Base-by-base conservation (phyloP, 768 basidiomycete species). In the Mycena floridula region DNA sequence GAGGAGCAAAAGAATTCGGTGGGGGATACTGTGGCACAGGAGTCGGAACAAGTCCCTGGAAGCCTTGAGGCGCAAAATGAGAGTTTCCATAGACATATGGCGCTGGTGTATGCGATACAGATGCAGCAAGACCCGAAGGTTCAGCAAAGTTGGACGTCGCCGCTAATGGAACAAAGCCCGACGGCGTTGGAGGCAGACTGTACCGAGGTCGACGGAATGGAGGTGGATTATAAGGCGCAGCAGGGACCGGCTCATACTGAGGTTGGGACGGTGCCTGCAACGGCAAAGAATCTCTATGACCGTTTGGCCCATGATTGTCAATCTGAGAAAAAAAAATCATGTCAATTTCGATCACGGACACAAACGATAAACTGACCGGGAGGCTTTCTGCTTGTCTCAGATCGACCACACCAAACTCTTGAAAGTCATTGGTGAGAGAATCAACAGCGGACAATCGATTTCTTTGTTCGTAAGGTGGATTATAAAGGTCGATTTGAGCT, bases 401-500 rank as follows among this genome's bases (percentile, higher is more conserved):
- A 48, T 70, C 69, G 40, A 70, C 67, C 16, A 89, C 57, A 7
- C 74, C 73, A 48, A 91, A 68, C 51, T 86, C 84, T 13, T 74
- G 73, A 48, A 89, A 82, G 40, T 84, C 81, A 46, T 73, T 75
- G 18, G 77, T 60, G n/a, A 87, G 44, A 30, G 68, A 66, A 49
- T 83, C 82, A 21, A 82, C 57, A 1, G 73, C 65, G 13, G 71
- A 57, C 20, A 56, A 46, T 24, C 62, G 60, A 50, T 62, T 69
- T 27, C 70, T 65, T 40, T 73, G 74, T 48, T 89, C 85, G 54
- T 91, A 91, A 1, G 80, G 79, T 0, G 86, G 79, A 27, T 76
- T 76, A 56, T 92, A 92, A 16, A 89, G 65, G 51, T 87, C 82
- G 4, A 82, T 62, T 27, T 73, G 68, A 8, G 77, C 77, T 37